phyloP scores from a whole-genome alignment of 768 basidiomycete species.

The Jaapia argillacea region DNA sequence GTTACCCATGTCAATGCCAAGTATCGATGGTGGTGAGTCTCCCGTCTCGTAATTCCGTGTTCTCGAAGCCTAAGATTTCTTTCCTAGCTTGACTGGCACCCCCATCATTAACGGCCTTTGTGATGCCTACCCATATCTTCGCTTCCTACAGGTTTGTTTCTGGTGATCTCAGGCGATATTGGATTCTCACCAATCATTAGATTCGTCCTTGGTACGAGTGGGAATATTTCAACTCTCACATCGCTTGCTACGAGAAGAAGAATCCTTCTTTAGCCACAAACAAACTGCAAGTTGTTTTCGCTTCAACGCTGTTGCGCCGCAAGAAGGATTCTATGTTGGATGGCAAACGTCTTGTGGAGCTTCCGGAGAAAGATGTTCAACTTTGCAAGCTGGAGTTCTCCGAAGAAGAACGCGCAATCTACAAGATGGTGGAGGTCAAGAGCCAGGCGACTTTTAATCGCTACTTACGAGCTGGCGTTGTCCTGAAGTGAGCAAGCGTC shows the following conservation, averaged over 20 bases:
- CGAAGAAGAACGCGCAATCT: constrained; percentile 54
- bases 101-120: constrained; percentile 53
- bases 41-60: constrained; percentile 3
- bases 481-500: constrained; percentile 40
- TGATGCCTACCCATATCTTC: constrained; percentile 39
- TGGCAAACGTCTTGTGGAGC: constrained; percentile 56
- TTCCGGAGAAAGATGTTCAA: constrained; percentile 45
- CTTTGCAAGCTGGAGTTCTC: constrained; percentile 47
- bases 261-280: constrained; percentile 32
- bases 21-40: constrained; percentile 51
- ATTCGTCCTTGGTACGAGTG: constrained; percentile 32
- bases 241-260: constrained; percentile 33
- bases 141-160: constrained; percentile 20
- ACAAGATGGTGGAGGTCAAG: constrained; percentile 41
- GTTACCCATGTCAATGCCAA: constrained; percentile 40
- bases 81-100: constrained; percentile 25
- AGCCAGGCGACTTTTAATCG: constrained; percentile 57
- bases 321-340: constrained; percentile 56
- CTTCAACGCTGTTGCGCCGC: constrained; percentile 44
- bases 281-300: constrained; percentile 50
- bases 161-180: neutral
- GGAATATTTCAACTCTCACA: constrained; percentile 25
- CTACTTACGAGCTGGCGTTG: constrained; percentile 50
- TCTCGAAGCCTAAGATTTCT: no score
- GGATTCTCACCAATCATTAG: neutral